Evolutionary conservation across 257 asterid genomes (phyloP).

Genomic region (Datura wrightii): DNA sequence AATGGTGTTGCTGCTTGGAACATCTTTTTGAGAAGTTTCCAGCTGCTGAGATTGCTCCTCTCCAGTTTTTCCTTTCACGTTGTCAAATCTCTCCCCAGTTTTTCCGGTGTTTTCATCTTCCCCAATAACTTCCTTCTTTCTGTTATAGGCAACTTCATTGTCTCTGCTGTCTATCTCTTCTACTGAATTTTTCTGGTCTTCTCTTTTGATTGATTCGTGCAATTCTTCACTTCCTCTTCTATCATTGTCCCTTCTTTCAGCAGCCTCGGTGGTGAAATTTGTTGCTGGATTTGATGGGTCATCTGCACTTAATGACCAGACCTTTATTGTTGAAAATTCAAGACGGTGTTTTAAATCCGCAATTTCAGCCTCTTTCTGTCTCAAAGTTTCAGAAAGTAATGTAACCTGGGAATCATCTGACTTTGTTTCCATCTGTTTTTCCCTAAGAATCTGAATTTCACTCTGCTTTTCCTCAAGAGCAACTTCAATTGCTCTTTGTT

Average conservation of each 20-base stretch:
- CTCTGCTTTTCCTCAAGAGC: slow-evolving; percentile 60
- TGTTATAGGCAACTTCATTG: slow-evolving; percentile 20
- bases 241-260: background rate
- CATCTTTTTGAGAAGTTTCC: slow-evolving; percentile 29
- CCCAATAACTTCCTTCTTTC: slow-evolving; percentile 15
- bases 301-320: slow-evolving; percentile 42
- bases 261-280: slow-evolving; percentile 34
- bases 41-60: slow-evolving; percentile 34
- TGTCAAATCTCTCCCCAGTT: slow-evolving; percentile 29
- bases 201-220: slow-evolving; percentile 11
- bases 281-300: slow-evolving; percentile 35
- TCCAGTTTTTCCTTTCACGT: slow-evolving; percentile 30
- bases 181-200: slow-evolving; percentile 21
- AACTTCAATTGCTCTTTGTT: slow-evolving; percentile 50
- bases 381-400: slow-evolving; percentile 44
- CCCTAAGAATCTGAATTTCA: slow-evolving; percentile 52
- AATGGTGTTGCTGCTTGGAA: slow-evolving; percentile 20
- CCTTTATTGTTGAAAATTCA: slow-evolving; percentile 41
- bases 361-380: slow-evolving; percentile 49
- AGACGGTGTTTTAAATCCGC: slow-evolving; percentile 46
- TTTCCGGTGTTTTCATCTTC: slow-evolving; percentile 30
- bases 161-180: slow-evolving; percentile 12
- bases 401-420: slow-evolving; percentile 40
- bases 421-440: slow-evolving; percentile 27
- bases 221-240: background rate